These are phyloP conservation scores for Porcisia hertigi DNA, from an alignment of 208 protist genomes.

Conservation along the genomic window DNA sequence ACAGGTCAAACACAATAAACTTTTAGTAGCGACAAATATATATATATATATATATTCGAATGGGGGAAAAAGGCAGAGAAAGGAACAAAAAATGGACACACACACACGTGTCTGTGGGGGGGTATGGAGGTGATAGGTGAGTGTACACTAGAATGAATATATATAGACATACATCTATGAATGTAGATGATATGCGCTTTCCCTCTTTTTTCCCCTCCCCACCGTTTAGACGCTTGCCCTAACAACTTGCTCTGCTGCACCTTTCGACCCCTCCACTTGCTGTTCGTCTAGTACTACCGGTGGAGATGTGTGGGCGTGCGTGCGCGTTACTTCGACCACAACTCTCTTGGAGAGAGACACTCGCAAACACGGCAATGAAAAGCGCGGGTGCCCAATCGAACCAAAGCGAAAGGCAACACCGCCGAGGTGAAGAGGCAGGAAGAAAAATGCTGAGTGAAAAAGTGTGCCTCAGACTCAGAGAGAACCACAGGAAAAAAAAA, in stretches of 20 bases:
- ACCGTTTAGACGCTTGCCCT: neutral
- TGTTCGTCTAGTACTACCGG: neutral
- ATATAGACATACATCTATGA: neutral
- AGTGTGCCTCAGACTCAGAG: neutral
- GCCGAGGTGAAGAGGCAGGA: conserved; percentile 3
- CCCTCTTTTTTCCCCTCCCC: neutral
- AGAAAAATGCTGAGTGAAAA: conserved; percentile 6
- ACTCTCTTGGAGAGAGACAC: neutral
- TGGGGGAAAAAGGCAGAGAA: no score
- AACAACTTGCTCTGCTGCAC: neutral
- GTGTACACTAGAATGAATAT: no score
- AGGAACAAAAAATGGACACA: no score
- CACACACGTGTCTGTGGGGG: no score
- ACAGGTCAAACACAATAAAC: neutral
- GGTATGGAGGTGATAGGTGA: no score
- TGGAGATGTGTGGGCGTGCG: no score
- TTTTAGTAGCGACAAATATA: neutral
- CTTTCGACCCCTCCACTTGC: no score
- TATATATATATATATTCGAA: conserved; percentile 1
- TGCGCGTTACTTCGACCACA: neutral
- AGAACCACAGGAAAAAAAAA: neutral
- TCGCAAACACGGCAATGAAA: neutral
- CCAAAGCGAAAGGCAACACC: conserved; percentile 1
- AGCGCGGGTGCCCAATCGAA: neutral
- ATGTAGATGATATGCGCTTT: neutral